Conservation (phyloP, 257 asterid genomes). For the Petunia secreta region DNA sequence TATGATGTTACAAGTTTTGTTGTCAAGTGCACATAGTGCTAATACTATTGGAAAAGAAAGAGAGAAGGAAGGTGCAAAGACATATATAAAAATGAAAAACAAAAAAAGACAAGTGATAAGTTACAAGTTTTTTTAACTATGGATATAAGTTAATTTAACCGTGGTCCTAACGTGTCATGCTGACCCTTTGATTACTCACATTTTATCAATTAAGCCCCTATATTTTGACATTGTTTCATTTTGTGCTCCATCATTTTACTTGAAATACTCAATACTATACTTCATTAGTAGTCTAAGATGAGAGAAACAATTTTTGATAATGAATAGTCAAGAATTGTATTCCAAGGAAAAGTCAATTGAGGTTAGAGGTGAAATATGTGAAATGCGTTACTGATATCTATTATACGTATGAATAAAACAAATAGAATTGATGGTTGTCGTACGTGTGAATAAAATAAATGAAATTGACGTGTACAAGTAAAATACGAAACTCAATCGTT, state of each 20-base stretch:
- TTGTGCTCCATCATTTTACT: background rate
- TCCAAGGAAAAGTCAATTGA: background rate
- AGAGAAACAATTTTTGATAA: no score
- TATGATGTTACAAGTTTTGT: slow-evolving; percentile 18
- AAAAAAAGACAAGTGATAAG: background rate
- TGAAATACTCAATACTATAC: background rate
- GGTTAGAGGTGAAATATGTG: background rate
- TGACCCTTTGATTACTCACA: background rate
- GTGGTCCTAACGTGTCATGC: background rate
- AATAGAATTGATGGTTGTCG: no score
- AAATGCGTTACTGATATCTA: background rate
- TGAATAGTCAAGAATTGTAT: background rate
- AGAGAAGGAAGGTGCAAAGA: slow-evolving; percentile 21
- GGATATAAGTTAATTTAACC: slow-evolving; percentile 14
- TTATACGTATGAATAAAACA: background rate
- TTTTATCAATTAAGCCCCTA: background rate
- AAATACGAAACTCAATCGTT: background rate
- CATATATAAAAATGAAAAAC: background rate
- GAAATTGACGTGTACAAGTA: no score
- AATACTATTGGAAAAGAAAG: background rate
- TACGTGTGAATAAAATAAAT: background rate
- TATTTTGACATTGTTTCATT: background rate
- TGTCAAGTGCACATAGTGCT: background rate
- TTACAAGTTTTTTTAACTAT: slow-evolving; percentile 14
- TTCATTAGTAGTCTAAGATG: background rate